Evolutionary conservation across 441 rosid genomes (phyloP).

Genomic region (Arabidopsis lyrata): DNA sequence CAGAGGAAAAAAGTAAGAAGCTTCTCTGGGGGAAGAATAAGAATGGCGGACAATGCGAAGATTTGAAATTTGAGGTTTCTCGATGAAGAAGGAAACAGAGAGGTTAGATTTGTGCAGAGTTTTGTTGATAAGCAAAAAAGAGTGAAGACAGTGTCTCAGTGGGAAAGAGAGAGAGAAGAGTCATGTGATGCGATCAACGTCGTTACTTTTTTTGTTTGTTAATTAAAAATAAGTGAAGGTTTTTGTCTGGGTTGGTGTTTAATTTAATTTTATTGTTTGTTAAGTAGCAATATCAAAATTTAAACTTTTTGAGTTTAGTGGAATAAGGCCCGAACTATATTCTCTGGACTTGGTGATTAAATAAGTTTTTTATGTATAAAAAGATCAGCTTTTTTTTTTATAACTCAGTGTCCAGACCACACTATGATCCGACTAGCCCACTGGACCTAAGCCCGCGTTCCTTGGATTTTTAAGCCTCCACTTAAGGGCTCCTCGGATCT

Average conservation of each 20-base stretch:
- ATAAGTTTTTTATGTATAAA: constrained; percentile 14
- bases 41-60: constrained; percentile 34
- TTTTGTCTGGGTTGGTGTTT: constrained; percentile 24
- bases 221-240: not conserved
- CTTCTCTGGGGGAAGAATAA: not conserved
- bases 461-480: too few relatives aligned
- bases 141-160: constrained; percentile 23
- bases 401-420: too few relatives aligned
- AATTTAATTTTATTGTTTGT: constrained; percentile 16
- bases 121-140: constrained; percentile 9
- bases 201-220: not conserved
- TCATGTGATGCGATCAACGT: constrained; percentile 35
- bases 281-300: not conserved
- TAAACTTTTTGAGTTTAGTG: constrained; percentile 1
- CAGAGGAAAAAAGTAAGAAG: constrained; percentile 10
- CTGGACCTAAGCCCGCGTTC: too few relatives aligned
- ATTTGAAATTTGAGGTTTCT: constrained; percentile 4
- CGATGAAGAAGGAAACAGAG: constrained; percentile 2
- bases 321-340: constrained; percentile 24
- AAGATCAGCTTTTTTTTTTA: constrained; percentile 39
- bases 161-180: constrained; percentile 8
- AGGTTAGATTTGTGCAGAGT: constrained; percentile 30
- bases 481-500: too few relatives aligned
- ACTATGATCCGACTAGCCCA: too few relatives aligned
- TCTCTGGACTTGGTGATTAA: not conserved